phyloP scores from a whole-genome alignment of 2,329 filamentous ascomycete species.

The Chaetomium sp. region DNA sequence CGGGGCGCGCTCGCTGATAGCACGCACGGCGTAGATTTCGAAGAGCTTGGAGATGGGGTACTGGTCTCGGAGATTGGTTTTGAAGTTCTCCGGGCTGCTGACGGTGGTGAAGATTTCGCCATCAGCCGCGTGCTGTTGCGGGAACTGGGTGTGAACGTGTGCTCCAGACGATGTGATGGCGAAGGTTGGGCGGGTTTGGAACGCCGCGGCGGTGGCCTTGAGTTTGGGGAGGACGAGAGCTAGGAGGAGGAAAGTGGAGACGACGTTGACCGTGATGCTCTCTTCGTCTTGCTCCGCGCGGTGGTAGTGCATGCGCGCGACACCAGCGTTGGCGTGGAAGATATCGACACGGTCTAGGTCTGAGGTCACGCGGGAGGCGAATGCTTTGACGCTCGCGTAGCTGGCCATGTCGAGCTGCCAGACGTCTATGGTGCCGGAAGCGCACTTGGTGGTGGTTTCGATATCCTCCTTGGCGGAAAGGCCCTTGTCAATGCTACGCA shows the following conservation, averaged over 20 bases:
- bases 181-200: conserved; percentile 23
- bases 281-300: conserved; percentile 40
- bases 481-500: conserved; percentile 29
- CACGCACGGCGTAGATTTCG: conserved; percentile 3
- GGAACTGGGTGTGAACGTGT: conserved; percentile 26
- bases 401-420: neutral
- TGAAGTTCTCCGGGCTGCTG: conserved; percentile 22
- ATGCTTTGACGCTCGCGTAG: conserved; percentile 32
- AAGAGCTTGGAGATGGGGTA: conserved; percentile 12
- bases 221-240: conserved; percentile 47
- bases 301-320: neutral
- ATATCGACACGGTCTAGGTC: conserved; percentile 22
- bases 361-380: conserved; percentile 30
- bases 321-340: neutral
- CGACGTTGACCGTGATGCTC: conserved; percentile 46
- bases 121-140: conserved; percentile 24
- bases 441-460: conserved; percentile 20
- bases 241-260: conserved; percentile 45
- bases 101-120: conserved; percentile 23
- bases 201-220: conserved; percentile 30
- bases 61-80: neutral
- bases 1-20: conserved; percentile 1
- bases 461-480: conserved; percentile 32
- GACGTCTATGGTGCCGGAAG: conserved; percentile 8
- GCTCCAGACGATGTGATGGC: conserved; percentile 26